Conservation (phyloP, 2,329 filamentous ascomycete species). For the Trichophyton schoenleinii region DNA sequence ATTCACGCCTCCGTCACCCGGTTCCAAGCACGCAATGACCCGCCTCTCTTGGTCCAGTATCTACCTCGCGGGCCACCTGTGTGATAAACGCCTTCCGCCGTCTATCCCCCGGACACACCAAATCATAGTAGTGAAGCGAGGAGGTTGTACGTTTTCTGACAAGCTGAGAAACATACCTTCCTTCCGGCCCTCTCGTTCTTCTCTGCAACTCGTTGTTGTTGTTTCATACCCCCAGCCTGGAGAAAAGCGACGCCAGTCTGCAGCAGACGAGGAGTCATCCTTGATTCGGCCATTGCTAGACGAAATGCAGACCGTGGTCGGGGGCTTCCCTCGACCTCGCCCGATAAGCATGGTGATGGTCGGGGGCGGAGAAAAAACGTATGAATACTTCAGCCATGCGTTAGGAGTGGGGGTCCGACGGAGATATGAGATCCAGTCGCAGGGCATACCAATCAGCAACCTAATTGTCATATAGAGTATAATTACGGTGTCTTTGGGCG, state of each 20-base stretch:
- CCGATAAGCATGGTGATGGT: constrained; percentile 77
- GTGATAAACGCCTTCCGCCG: constrained; percentile 41
- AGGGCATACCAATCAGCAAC: constrained; percentile 68
- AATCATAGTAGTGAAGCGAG: constrained; percentile 68
- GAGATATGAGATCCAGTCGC: constrained; percentile 67
- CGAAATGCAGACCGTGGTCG: constrained; percentile 56
- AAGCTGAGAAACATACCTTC: constrained; percentile 79
- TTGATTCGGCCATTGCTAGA: constrained; percentile 61
- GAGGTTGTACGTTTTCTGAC: constrained; percentile 68
- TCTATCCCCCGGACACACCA: constrained; percentile 49
- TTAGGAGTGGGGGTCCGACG: constrained; percentile 61
- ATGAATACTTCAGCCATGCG: constrained; percentile 51
- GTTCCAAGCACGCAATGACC: constrained; percentile 27
- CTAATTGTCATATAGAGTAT: constrained; percentile 36
- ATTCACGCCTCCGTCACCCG: constrained; percentile 21
- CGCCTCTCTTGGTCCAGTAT: constrained; percentile 56
- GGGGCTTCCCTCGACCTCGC: constrained; percentile 55
- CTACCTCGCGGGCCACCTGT: constrained; percentile 60
- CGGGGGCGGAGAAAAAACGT: constrained; percentile 54
- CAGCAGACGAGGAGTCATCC: constrained; percentile 25
- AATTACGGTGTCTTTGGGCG: background rate
- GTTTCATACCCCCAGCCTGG: constrained; percentile 29
- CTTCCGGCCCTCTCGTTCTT: constrained; percentile 47
- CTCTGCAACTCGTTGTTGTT: constrained; percentile 59
- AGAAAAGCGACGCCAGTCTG: constrained; percentile 10